Percentiles rank a stretch among this genome's conserved stretches.
phyloP scores from a whole-genome alignment of 371 early-diverging fungal genomes.

The Mortierella sp. region DNA sequence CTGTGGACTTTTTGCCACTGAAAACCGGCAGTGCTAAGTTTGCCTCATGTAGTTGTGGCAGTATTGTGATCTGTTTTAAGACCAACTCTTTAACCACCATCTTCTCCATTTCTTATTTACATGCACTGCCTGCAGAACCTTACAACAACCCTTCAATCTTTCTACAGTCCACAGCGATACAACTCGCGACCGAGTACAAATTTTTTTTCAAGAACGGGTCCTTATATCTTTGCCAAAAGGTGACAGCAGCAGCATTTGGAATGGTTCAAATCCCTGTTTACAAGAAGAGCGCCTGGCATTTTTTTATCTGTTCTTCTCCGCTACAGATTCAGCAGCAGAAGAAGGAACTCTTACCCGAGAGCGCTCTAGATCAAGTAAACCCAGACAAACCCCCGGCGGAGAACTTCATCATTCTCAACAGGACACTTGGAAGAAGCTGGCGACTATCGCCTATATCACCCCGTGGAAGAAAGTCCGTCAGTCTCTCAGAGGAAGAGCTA shows the following conservation, averaged over 20 bases:
- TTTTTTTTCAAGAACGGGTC: neutral
- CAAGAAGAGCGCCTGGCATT: conserved; percentile 7
- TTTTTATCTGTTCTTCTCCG: neutral
- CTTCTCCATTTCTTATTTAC: conserved; percentile 5
- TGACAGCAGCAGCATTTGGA: conserved; percentile 3
- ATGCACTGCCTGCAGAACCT: conserved; percentile 13
- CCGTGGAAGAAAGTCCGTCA: conserved; percentile 1
- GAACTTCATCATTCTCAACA: neutral
- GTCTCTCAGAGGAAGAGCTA: conserved; percentile 3
- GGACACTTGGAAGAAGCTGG: neutral
- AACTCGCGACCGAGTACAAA: conserved; percentile 10
- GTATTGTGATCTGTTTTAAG: neutral
- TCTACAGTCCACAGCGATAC: conserved; percentile 7
- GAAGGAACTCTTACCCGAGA: conserved; percentile 15
- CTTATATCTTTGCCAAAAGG: conserved; percentile 14
- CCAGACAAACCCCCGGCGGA: conserved; percentile 15
- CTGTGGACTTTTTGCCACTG: conserved; percentile 9
- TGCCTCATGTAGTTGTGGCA: conserved; percentile 16
- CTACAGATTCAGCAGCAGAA: conserved; percentile 7
- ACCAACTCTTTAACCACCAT: conserved; percentile 3
- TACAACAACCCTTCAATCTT: conserved; percentile 16
- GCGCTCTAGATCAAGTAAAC: neutral
- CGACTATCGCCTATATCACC: conserved; percentile 2
- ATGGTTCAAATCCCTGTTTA: conserved; percentile 4
- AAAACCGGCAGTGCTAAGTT: conserved; percentile 16